These are phyloP conservation scores for Misopates orontium DNA, from an alignment of 257 asterid genomes.

Conservation along the genomic window DNA sequence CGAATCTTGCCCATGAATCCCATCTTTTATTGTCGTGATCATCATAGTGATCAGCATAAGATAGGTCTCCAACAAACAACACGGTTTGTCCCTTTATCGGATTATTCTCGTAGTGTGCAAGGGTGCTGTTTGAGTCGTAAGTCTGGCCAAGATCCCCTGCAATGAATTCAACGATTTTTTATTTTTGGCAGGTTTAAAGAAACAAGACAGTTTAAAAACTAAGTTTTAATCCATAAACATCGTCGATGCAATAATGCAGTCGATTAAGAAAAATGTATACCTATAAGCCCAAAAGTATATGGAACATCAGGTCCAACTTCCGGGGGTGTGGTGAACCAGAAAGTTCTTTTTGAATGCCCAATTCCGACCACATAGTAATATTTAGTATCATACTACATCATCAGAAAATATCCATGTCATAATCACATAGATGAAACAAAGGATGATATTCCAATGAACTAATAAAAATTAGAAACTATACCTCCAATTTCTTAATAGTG, in stretches of 20 bases:
- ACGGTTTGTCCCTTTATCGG: conserved; percentile 68
- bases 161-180: conserved; percentile 1
- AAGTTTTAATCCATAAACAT: no score
- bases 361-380: conserved; percentile 75
- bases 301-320: conserved; percentile 82
- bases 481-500: conserved; percentile 56
- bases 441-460: no score
- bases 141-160: conserved; percentile 91
- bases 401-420: background rate
- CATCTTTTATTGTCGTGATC: conserved; percentile 71
- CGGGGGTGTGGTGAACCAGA: conserved; percentile 87
- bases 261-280: conserved; percentile 35
- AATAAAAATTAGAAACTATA: conserved; percentile 13
- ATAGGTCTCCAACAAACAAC: conserved; percentile 78
- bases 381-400: conserved; percentile 64
- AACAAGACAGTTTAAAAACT: background rate
- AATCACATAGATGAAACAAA: background rate
- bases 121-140: conserved; percentile 68
- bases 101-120: conserved; percentile 66
- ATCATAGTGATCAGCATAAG: conserved; percentile 71
- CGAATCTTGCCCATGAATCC: conserved; percentile 89
- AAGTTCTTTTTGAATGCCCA: conserved; percentile 51
- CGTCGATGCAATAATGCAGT: background rate
- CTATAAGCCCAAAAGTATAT: conserved; percentile 84
- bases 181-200: no score